These are phyloP conservation scores for Colletotrichum sp. DNA, from an alignment of 2,329 filamentous ascomycete genomes.

Conservation along the genomic window DNA sequence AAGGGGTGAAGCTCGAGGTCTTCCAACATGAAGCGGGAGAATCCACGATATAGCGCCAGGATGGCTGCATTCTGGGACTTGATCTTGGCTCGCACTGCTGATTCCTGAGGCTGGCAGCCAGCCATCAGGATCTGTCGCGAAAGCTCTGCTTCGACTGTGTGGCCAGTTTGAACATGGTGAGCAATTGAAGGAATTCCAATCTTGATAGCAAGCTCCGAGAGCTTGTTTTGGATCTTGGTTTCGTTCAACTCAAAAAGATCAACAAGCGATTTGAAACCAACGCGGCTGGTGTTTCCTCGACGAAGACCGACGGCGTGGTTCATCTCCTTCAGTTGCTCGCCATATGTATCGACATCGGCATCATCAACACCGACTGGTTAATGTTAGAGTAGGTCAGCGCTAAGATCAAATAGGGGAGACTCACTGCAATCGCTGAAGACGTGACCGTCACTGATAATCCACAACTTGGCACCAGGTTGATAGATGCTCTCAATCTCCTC, in stretches of 20 bases:
- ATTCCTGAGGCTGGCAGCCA: conserved; percentile 38
- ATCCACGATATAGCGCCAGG: conserved; percentile 62
- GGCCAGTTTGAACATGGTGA: conserved; percentile 31
- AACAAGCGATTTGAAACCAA: conserved; percentile 32
- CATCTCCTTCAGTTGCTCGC: conserved; percentile 39
- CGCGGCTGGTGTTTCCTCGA: conserved; percentile 26
- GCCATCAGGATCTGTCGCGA: conserved; percentile 37
- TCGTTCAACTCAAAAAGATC: conserved; percentile 39
- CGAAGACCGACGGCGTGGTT: conserved; percentile 31
- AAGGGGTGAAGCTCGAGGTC: conserved; percentile 31
- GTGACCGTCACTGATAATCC: conserved; percentile 44
- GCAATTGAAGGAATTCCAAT: conserved; percentile 37
- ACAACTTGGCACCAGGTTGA: conserved; percentile 35
- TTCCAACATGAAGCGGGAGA: conserved; percentile 61
- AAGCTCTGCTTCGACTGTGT: conserved; percentile 31
- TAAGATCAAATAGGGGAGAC: background rate
- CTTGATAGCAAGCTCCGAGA: background rate
- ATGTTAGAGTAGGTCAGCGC: background rate
- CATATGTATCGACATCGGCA: conserved; percentile 43
- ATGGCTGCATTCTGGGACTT: conserved; percentile 32
- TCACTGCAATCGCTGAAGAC: conserved; percentile 46
- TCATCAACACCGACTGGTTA: conserved; percentile 46
- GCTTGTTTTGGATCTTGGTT: conserved; percentile 29
- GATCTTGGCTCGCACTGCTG: conserved; percentile 28
- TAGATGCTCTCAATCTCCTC: conserved; percentile 34